Percentiles rank a stretch among this genome's conserved stretches.
phyloP scores from a whole-genome alignment of 371 early-diverging fungal genomes.

The Rhizomucor miehei region DNA sequence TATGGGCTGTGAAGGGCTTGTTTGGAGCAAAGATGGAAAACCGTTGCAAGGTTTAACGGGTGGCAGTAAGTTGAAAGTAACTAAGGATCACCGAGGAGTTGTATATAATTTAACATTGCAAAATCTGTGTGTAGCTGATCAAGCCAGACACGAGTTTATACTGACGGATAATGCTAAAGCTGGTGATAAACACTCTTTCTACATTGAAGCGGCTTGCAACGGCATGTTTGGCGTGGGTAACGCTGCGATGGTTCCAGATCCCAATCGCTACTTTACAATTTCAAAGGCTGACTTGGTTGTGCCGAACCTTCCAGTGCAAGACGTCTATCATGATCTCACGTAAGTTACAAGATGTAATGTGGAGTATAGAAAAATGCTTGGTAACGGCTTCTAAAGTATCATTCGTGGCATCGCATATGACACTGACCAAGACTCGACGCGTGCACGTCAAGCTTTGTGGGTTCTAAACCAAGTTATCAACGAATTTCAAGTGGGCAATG shows the following conservation, averaged over 20 bases:
- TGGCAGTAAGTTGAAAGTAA: constrained; percentile 36
- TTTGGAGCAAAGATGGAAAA: constrained; percentile 82
- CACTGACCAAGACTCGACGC: constrained; percentile 64
- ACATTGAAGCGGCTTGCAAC: constrained; percentile 92
- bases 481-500: constrained; percentile 53
- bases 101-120: too few species aligned
- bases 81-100: too few species aligned
- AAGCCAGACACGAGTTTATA: constrained; percentile 75
- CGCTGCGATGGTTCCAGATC: constrained; percentile 69
- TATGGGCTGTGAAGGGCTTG: constrained; percentile 81
- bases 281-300: constrained; percentile 68
- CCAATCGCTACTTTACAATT: constrained; percentile 53
- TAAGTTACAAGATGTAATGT: constrained; percentile 16
- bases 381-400: constrained; percentile 43
- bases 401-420: constrained; percentile 76
- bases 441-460: constrained; percentile 68
- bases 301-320: constrained; percentile 62
- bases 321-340: constrained; percentile 67
- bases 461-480: constrained; percentile 82
- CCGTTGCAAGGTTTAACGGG: constrained; percentile 92
- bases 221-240: constrained; percentile 88
- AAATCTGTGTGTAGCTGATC: constrained; percentile 30
- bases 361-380: neutral
- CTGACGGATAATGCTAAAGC: constrained; percentile 61
- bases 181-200: constrained; percentile 68